Conservation (phyloP, 2,329 filamentous ascomycete species). For the Pleoardoris graminearum region DNA sequence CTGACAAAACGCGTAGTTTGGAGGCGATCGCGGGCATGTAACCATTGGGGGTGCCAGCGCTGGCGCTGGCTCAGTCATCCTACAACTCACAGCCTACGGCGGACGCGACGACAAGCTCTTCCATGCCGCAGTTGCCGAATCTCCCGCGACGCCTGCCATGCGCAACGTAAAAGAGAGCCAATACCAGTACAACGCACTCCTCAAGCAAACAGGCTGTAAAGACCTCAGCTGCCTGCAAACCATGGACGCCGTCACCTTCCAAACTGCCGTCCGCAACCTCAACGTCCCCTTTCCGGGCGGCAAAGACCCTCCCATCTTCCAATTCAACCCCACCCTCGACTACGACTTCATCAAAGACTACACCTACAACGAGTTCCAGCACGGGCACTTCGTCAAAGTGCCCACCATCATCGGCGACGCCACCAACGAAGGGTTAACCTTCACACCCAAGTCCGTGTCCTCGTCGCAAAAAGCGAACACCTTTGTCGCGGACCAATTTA, state of each 20-base stretch:
- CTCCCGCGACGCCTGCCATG: constrained; percentile 46
- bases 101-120: constrained; percentile 44
- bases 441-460: constrained; percentile 44
- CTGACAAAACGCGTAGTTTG: constrained; percentile 31
- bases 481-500: constrained; percentile 47
- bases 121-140: constrained; percentile 40
- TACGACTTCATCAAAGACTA: constrained; percentile 48
- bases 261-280: constrained; percentile 42
- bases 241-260: constrained; percentile 43
- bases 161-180: constrained; percentile 45
- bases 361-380: constrained; percentile 43
- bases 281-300: constrained; percentile 46
- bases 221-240: constrained; percentile 45
- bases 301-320: constrained; percentile 40
- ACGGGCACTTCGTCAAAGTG: constrained; percentile 45
- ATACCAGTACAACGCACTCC: constrained; percentile 48
- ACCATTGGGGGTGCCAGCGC: constrained; percentile 46
- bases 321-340: constrained; percentile 51
- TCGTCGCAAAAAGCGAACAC: constrained; percentile 38
- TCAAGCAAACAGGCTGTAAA: constrained; percentile 41
- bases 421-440: constrained; percentile 50
- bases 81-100: constrained; percentile 44
- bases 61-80: constrained; percentile 45
- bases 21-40: constrained; percentile 46
- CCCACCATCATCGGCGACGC: constrained; percentile 51